Evolutionary conservation across 768 basidiomycete species (phyloP), one percentile per base, ranked within the genome.

Genomic region (Atractiella rhizophila): DNA sequence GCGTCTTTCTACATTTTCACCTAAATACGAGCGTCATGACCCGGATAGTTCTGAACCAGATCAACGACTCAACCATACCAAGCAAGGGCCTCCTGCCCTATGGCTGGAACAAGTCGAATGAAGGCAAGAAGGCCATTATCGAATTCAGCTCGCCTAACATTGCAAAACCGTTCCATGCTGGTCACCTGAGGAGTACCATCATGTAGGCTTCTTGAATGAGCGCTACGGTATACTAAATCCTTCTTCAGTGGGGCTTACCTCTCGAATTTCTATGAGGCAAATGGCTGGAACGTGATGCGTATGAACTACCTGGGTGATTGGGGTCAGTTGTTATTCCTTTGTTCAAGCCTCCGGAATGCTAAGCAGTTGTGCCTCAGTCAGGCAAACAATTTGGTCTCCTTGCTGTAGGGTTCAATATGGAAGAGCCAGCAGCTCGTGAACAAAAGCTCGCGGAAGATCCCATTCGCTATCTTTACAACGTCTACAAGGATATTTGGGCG

Each of bases 61-160:
- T 83, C 28, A 70, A 80, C 56, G 53, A 63, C 57, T 86, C 94
- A 35, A 18, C 16, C 34, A 10, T 40, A 37, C 39, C 46, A 16
- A 54, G 49, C 6, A 40, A 46, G 4, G 34, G 12, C 10, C 12
- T 21, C 23, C 16, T n/a, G 9, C 69, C 73, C 29, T 98, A 83
- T 53, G 88, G 88, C n/a, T 66, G 70, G 3, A 86, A 82, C 57
- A 62, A 63, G 23, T 62, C 64, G 3, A 82, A 80, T 4, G 64
- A 67, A 33, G 83, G 83, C 10, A 85, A 91, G 62, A 79, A 70
- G 37, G 61, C 78, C 46, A 57, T 88, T 50, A 67, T 88, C 53
- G 88, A 96, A 59, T 96, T 80, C 60, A 91, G 83, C 2, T 81
- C 79, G 2, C 86, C 86, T 13, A 96, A 98, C 56, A 94, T 96